A percentile compares a stretch with the other conserved stretches of the same genome.
Conservation (phyloP, 176 grass and related monocot genomes). For the Lolium perenne region DNA sequence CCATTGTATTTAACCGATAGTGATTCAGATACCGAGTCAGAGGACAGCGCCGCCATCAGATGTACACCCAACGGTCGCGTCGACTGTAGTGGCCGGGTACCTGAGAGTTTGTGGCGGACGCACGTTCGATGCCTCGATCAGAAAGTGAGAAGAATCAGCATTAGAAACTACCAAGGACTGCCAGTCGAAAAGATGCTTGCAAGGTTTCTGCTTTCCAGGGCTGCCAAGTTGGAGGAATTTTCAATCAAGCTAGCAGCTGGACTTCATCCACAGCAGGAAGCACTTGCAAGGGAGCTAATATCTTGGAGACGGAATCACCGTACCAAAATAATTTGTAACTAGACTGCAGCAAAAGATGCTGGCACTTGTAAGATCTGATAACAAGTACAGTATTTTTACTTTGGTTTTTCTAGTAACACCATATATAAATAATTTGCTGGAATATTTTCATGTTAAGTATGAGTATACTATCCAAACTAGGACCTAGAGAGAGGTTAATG, state of each 20-base stretch:
- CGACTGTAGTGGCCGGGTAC: neutral
- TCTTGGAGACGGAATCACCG: neutral
- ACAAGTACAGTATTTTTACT: no score
- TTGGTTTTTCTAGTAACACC: no score
- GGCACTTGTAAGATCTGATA: neutral
- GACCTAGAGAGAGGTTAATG: no score
- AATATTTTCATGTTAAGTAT: no score
- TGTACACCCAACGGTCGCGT: no score
- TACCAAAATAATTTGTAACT: neutral
- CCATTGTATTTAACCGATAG: neutral
- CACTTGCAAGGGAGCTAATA: neutral
- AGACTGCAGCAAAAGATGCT: neutral
- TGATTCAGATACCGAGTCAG: neutral
- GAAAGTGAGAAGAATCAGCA: neutral
- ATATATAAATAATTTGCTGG: no score
- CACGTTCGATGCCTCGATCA: neutral
- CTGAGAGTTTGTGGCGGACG: neutral
- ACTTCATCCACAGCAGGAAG: neutral
- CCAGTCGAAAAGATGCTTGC: neutral
- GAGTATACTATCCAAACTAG: no score
- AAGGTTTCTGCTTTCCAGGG: slow-evolving; percentile 9
- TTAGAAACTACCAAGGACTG: neutral
- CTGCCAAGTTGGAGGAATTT: neutral
- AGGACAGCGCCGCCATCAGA: neutral
- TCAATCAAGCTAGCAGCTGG: neutral